These are phyloP conservation scores for Erythrophleum ivorense DNA, from an alignment of 331 rosid genomes.

Conservation along the genomic window DNA sequence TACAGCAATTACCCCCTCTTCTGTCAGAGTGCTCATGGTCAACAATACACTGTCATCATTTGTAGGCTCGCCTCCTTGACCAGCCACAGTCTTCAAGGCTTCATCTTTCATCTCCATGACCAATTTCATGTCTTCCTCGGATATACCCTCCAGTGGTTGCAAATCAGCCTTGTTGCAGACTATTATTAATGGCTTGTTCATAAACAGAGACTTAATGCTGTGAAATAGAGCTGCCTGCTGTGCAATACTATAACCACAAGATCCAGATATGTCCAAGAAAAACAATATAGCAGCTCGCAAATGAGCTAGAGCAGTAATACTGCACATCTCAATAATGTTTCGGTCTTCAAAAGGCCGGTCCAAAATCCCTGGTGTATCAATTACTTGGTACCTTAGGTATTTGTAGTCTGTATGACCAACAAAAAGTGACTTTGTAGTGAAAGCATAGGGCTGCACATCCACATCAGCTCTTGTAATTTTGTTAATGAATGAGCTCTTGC, in stretches of 20 bases:
- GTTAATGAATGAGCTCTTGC: constrained; percentile 87
- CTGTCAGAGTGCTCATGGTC: constrained; percentile 87
- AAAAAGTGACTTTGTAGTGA: constrained; percentile 89
- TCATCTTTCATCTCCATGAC: constrained; percentile 82
- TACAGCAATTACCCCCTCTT: constrained; percentile 83
- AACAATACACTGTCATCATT: constrained; percentile 61
- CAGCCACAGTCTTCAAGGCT: constrained; percentile 76
- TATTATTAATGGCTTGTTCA: constrained; percentile 83
- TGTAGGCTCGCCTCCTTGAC: constrained; percentile 79
- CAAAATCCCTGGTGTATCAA: constrained; percentile 92
- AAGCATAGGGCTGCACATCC: constrained; percentile 91
- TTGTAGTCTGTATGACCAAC: constrained; percentile 87
- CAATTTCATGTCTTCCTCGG: constrained; percentile 82
- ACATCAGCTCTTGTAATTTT: constrained; percentile 90
- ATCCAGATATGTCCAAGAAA: constrained; percentile 87
- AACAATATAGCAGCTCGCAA: constrained; percentile 87
- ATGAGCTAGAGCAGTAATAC: constrained; percentile 94
- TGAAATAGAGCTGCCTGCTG: constrained; percentile 93
- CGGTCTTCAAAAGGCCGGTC: constrained; percentile 93
- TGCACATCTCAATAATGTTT: constrained; percentile 93
- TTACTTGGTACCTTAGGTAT: constrained; percentile 91
- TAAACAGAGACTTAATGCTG: constrained; percentile 81
- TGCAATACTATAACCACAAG: constrained; percentile 86
- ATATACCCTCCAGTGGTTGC: constrained; percentile 72
- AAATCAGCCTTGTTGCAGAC: constrained; percentile 90